Percentiles rank a stretch among this genome's conserved stretches.
Conservation (phyloP, 345 rosid species). For the Viola odorata region DNA sequence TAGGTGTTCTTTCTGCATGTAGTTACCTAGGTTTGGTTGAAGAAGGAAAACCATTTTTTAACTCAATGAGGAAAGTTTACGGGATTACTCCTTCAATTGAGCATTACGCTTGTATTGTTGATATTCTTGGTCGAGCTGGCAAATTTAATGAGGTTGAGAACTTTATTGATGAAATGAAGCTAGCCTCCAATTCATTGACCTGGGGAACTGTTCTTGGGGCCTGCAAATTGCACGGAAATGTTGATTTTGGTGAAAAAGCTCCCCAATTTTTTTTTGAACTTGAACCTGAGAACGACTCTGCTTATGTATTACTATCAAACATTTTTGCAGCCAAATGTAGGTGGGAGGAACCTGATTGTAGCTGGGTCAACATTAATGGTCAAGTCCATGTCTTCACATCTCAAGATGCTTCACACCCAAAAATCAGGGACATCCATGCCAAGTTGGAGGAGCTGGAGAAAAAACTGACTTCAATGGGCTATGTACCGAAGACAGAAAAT, state of each 20-base stretch:
- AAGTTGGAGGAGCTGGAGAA: conserved; percentile 17
- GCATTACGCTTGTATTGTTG: conserved; percentile 35
- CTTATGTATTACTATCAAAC: conserved; percentile 30
- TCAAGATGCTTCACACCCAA: conserved; percentile 30
- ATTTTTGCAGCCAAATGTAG: conserved; percentile 29
- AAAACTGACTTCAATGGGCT: conserved; percentile 11
- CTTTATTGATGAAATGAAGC: conserved; percentile 27
- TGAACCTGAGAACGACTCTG: conserved; percentile 25
- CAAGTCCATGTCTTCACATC: conserved; percentile 27
- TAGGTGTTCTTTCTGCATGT: conserved; percentile 34
- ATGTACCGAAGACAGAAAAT: conserved; percentile 13
- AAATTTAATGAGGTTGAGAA: conserved; percentile 28
- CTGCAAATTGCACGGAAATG: conserved; percentile 32
- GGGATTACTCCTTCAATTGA: conserved; percentile 30
- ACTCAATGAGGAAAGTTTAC: conserved; percentile 18
- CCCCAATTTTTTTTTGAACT: conserved; percentile 33
- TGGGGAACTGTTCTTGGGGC: conserved; percentile 38
- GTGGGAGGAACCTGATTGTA: conserved; percentile 35
- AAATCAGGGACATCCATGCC: conserved; percentile 18
- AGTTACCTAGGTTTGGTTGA: conserved; percentile 31
- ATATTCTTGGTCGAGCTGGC: conserved; percentile 34
- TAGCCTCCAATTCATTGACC: conserved; percentile 23
- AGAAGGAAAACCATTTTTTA: conserved; percentile 28
- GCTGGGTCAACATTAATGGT: conserved; percentile 30
- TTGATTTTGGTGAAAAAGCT: conserved; percentile 27